These are phyloP conservation scores for Cenococcum geophilum DNA, from an alignment of 495 filamentous ascomycete species.

Conservation along the genomic window DNA sequence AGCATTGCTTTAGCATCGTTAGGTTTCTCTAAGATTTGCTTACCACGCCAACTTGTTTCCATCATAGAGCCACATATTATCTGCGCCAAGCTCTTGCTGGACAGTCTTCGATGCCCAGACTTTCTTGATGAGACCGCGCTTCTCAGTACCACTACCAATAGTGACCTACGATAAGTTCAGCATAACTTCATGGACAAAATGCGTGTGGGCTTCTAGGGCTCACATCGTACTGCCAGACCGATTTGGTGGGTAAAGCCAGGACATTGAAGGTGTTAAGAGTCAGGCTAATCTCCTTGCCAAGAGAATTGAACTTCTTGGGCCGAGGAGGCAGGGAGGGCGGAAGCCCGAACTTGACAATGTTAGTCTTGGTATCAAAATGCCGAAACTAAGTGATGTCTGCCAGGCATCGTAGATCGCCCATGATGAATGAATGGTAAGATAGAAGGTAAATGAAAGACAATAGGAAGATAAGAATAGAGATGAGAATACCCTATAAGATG, in stretches of 20 bases:
- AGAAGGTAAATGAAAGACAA: neutral
- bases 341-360: slow-evolving; percentile 15
- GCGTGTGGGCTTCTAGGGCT: slow-evolving; percentile 36
- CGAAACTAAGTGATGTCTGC: slow-evolving; percentile 11
- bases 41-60: slow-evolving; percentile 74
- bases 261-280: slow-evolving; percentile 71
- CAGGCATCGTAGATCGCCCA: neutral
- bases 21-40: slow-evolving; percentile 23
- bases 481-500: neutral
- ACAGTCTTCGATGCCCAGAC: slow-evolving; percentile 62
- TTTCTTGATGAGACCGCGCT: slow-evolving; percentile 59
- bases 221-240: slow-evolving; percentile 82
- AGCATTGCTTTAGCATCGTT: neutral
- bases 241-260: slow-evolving; percentile 43
- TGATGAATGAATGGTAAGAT: neutral
- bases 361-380: slow-evolving; percentile 12
- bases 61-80: slow-evolving; percentile 63
- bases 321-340: slow-evolving; percentile 23
- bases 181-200: neutral
- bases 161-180: slow-evolving; percentile 44
- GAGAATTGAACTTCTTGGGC: slow-evolving; percentile 25
- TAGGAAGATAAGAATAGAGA: neutral
- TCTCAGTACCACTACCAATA: slow-evolving; percentile 57
- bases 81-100: slow-evolving; percentile 45
- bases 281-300: slow-evolving; percentile 53